phyloP scores from a whole-genome alignment of 2,329 filamentous ascomycete species.

The Rhynchosporium agropyri region DNA sequence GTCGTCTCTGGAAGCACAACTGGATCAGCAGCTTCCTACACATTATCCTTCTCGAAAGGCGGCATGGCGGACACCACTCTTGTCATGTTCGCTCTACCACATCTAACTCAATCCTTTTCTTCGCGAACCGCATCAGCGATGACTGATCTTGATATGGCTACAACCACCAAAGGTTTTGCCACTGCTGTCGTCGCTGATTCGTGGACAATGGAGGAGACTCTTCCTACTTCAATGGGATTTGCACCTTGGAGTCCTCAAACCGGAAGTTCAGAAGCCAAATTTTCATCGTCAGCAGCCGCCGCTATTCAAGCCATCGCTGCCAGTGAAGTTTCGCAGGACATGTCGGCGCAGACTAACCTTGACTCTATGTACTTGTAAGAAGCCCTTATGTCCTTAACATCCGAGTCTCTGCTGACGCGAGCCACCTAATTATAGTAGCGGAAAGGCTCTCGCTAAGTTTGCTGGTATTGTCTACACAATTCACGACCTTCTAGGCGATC shows the following conservation, averaged over 20 bases:
- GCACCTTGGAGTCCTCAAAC: conserved; percentile 70
- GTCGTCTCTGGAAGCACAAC: conserved; percentile 64
- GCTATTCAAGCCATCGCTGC: conserved; percentile 64
- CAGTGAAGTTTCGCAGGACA: conserved; percentile 76
- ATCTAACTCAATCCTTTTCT: conserved; percentile 80
- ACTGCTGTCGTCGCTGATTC: conserved; percentile 70
- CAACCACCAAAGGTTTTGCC: conserved; percentile 82
- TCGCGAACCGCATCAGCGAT: conserved; percentile 51
- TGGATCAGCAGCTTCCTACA: conserved; percentile 69
- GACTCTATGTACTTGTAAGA: conserved; percentile 94
- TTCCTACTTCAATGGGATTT: conserved; percentile 77
- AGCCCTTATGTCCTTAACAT: conserved; percentile 57
- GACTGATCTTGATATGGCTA: conserved; percentile 65
- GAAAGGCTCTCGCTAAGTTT: conserved; percentile 70
- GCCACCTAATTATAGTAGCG: conserved; percentile 40
- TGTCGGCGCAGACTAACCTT: conserved; percentile 70
- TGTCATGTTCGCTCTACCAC: conserved; percentile 86
- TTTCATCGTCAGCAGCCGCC: conserved; percentile 59
- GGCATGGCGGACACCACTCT: conserved; percentile 64
- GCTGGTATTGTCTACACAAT: conserved; percentile 68
- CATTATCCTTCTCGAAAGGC: conserved; percentile 70
- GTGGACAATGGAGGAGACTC: conserved; percentile 77
- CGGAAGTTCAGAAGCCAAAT: conserved; percentile 46
- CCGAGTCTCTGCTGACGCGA: conserved; percentile 18
- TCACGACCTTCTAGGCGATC: conserved; percentile 63